Conservation (phyloP, 2,329 filamentous ascomycete species). For the Fusarium robinianum region DNA sequence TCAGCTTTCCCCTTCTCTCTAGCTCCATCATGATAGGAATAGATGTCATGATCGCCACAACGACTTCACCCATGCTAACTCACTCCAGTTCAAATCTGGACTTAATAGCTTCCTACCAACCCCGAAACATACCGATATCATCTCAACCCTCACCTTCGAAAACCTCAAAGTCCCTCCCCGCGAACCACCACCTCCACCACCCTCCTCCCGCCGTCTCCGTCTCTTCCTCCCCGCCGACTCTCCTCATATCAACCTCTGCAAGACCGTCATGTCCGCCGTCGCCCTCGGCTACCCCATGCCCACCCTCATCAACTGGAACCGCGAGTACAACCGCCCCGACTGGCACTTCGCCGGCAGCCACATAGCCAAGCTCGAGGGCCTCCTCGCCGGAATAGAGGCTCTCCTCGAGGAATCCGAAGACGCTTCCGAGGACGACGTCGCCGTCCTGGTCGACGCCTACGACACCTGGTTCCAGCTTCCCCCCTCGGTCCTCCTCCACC, state of each 20-base stretch:
- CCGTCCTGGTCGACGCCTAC: constrained; percentile 45
- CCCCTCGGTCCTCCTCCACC: constrained; percentile 43
- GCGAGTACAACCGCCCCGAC: constrained; percentile 44
- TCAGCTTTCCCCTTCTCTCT: not conserved
- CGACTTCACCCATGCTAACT: too few relatives aligned
- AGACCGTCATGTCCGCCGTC: constrained; percentile 45
- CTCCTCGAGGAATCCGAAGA: constrained; percentile 31
- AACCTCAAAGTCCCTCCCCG: constrained; percentile 13
- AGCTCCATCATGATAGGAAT: too few relatives aligned
- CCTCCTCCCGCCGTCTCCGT: constrained; percentile 37
- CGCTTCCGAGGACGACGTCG: constrained; percentile 39
- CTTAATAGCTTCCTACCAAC: not conserved
- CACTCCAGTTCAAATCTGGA: constrained; percentile 17
- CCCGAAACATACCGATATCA: not conserved
- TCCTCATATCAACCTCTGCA: constrained; percentile 46
- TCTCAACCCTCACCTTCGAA: constrained; percentile 18
- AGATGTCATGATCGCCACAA: too few relatives aligned
- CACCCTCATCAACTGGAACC: constrained; percentile 44
- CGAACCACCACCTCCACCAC: not conserved
- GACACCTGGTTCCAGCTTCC: constrained; percentile 48
- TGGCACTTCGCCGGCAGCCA: constrained; percentile 47
- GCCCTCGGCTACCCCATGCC: constrained; percentile 46
- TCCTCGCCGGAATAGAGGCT: constrained; percentile 39
- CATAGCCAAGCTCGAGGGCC: constrained; percentile 45
- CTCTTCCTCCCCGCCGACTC: constrained; percentile 47